Conservation (phyloP, 495 filamentous ascomycete species). For the Podospora fimiseda region DNA sequence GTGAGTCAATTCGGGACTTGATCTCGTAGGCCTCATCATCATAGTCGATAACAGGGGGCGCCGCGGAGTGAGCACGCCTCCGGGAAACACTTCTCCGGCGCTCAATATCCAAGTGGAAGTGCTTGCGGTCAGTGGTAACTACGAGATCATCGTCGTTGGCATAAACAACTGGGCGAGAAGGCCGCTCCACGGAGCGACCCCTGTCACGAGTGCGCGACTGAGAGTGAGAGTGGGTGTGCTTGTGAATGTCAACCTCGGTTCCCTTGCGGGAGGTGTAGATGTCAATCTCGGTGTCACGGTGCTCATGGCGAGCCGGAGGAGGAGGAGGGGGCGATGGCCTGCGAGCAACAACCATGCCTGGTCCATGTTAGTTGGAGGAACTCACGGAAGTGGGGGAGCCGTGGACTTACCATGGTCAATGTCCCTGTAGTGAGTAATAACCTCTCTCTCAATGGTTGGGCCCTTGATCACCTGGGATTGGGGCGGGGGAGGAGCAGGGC, state of each 20-base stretch:
- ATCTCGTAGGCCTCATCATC: constrained; percentile 63
- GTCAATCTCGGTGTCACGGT: constrained; percentile 48
- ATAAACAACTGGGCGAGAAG: constrained; percentile 18
- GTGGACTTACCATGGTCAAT: constrained; percentile 85
- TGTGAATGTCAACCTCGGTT: constrained; percentile 47
- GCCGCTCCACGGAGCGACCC: constrained; percentile 31
- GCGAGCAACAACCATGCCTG: constrained; percentile 38
- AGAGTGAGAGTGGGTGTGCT: constrained; percentile 22
- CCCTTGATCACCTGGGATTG: constrained; percentile 53
- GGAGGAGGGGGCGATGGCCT: constrained; percentile 44
- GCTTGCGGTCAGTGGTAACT: constrained; percentile 50
- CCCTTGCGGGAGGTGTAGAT: constrained; percentile 41
- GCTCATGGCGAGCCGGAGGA: constrained; percentile 24
- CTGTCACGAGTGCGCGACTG: constrained; percentile 22
- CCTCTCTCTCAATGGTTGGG: constrained; percentile 69
- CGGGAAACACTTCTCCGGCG: constrained; percentile 32
- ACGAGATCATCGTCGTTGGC: constrained; percentile 35
- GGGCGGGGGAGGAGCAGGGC: constrained; percentile 44
- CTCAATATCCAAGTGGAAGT: constrained; percentile 49
- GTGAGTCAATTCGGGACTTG: constrained; percentile 50
- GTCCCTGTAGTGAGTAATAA: constrained; percentile 79
- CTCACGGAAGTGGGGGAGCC: no score
- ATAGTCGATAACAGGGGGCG: constrained; percentile 33
- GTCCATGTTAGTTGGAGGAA: constrained; percentile 8
- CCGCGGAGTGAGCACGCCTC: constrained; percentile 43